Conservation (phyloP, 306 rosid species). For the Leucaena leucocephala region DNA sequence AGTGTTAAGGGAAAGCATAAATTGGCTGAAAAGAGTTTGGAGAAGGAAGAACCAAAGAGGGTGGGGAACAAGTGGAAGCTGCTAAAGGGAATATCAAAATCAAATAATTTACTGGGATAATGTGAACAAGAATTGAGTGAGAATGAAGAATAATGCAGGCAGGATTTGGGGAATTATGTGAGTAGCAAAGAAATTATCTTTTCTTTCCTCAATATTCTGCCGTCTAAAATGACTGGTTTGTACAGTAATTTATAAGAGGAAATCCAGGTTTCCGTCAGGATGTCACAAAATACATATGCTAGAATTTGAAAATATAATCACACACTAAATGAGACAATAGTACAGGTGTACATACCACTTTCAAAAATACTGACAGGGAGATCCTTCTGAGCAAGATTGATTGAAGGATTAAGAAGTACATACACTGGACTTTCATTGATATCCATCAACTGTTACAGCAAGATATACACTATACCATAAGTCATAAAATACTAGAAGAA, state of each 20-base stretch:
- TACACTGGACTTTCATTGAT: constrained; percentile 94
- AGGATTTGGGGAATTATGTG: neutral
- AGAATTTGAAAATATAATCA: constrained; percentile 31
- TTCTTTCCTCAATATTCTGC: neutral
- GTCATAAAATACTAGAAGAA: constrained; percentile 33
- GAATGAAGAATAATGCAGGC: neutral
- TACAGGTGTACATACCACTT: constrained; percentile 63
- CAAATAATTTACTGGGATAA: neutral
- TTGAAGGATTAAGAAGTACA: constrained; percentile 85
- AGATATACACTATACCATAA: constrained; percentile 33
- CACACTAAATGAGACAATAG: constrained; percentile 20
- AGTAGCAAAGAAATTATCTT: neutral
- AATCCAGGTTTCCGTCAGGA: neutral
- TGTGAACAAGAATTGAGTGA: neutral
- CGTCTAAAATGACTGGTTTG: neutral
- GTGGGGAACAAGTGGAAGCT: neutral
- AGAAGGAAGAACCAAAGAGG: neutral
- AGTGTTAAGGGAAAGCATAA: neutral
- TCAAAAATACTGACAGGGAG: constrained; percentile 88
- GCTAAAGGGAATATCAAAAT: neutral
- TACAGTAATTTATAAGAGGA: neutral
- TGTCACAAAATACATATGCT: neutral
- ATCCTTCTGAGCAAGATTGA: constrained; percentile 90
- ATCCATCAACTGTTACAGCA: constrained; percentile 81
- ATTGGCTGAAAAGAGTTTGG: neutral